phyloP scores from a whole-genome alignment of 2,329 filamentous ascomycete species.

The Cladophialophora yegresii region DNA sequence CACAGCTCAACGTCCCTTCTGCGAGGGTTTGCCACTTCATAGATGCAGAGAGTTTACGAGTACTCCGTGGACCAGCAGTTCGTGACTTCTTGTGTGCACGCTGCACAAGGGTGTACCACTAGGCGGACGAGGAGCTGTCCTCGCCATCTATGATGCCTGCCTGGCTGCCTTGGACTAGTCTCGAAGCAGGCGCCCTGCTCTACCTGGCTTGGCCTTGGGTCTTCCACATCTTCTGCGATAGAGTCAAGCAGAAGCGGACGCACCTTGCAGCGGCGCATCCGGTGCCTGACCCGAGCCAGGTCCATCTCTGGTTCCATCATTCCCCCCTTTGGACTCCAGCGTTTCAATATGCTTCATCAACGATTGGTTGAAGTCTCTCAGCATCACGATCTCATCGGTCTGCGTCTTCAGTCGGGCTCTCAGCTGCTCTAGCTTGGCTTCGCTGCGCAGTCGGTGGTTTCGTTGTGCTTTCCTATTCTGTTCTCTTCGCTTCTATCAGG shows the following conservation, averaged over 20 bases:
- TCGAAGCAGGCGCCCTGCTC: not conserved
- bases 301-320: slow-evolving; percentile 8
- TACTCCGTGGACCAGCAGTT: not conserved
- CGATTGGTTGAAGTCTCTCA: slow-evolving; percentile 24
- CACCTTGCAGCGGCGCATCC: not conserved
- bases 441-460: slow-evolving; percentile 30
- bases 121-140: slow-evolving; percentile 17
- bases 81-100: not conserved
- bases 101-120: not conserved
- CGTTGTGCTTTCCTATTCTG: slow-evolving; percentile 32
- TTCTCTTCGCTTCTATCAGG: slow-evolving; percentile 25
- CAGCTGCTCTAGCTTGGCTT: slow-evolving; percentile 28
- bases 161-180: slow-evolving; percentile 5
- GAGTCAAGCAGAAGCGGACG: slow-evolving; percentile 2
- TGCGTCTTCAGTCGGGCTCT: slow-evolving; percentile 21
- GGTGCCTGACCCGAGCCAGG: not conserved
- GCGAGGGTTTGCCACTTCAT: not conserved
- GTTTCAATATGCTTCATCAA: slow-evolving; percentile 23
- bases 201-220: not conserved
- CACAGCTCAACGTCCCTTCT: not conserved
- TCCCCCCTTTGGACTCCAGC: slow-evolving; percentile 6
- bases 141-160: slow-evolving; percentile 20
- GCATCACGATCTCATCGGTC: slow-evolving; percentile 24
- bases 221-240: not conserved
- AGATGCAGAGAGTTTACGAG: not conserved